Evolutionary conservation across 1,284 basidiomycete species (phyloP), one percentile per base, ranked within the genome.

Genomic region (Boletus semigastroideus): DNA sequence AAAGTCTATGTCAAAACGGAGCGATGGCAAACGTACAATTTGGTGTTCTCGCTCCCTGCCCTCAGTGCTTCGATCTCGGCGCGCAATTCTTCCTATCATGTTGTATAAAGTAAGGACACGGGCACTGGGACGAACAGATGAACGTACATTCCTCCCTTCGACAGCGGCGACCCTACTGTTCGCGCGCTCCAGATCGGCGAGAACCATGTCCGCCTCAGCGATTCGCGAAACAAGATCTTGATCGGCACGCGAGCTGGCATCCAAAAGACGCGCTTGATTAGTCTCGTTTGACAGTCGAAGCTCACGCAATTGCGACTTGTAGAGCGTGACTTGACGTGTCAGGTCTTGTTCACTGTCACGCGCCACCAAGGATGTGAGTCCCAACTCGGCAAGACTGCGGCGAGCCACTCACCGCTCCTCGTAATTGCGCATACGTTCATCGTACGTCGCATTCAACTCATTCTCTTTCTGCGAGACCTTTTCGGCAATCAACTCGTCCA

Each of bases 401-500:
- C 10, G 9, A 39, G 6, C n/a, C 13, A 61, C 76, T 17, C 57
- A 93, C 92, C 94, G 80, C 65, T 97, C 94, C 68, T 95, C 92
- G 60, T 96, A 96, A 69, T 98, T 98, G 51, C 90, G 80, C 68
- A 98, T 80, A 61, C 89, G 87, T 74, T 99, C 96, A 62, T 98
- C 95, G 62, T 97, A 98, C 7, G 92, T 94, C 17, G 96, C 96
- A 59, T 95, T 92, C 12, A 98, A 77, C 72, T 98, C 95, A 53
- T 92, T 94, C 75, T 97, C 93, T 71, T 97, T 95, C 68, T 92
- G 90, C 0, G 78, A 76, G 16, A 96, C 87, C 61, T 87, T 86
- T 60, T 96, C 92, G 54, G 84, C 79, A 50, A 98, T 90, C 71
- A 92, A 75, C 38, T 89, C 85, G 30, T 98, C 94, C 91, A 98